Evolutionary conservation across 176 grass and related monocot genomes (phyloP).

Genomic region (Cenchrus fungigraminus): DNA sequence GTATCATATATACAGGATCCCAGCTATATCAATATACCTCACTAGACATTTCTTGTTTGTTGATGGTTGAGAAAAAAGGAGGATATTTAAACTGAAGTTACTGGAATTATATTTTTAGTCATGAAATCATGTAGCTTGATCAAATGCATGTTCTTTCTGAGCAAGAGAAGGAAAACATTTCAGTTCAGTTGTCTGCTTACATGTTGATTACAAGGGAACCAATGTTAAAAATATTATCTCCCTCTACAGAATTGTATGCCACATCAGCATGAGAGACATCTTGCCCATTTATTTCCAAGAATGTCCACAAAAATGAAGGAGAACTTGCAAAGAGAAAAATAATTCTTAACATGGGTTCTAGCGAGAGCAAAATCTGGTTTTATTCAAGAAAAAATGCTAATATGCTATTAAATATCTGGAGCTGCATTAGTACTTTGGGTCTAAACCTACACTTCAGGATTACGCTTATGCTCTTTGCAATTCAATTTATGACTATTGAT

Average conservation of each 20-base stretch:
- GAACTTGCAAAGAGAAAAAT: background rate
- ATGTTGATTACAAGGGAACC: constrained; percentile 17
- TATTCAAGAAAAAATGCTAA: constrained; percentile 23
- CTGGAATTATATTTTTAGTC: background rate
- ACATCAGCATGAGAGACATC: background rate
- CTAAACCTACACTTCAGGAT: background rate
- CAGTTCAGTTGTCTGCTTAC: constrained; percentile 8
- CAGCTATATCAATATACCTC: constrained; percentile 26
- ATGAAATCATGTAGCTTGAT: constrained; percentile 28
- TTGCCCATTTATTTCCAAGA: constrained; percentile 14
- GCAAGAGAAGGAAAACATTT: constrained; percentile 20
- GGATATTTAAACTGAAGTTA: constrained; percentile 12
- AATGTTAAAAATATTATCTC: constrained; percentile 11
- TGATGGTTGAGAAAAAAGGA: constrained; percentile 14
- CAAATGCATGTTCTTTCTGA: constrained; percentile 10
- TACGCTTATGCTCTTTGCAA: background rate
- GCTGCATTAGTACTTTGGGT: constrained; percentile 25
- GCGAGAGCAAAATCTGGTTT: background rate
- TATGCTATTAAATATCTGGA: constrained; percentile 2
- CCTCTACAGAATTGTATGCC: constrained; percentile 25
- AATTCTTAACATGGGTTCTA: background rate
- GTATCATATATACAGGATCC: background rate
- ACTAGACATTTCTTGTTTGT: constrained; percentile 3
- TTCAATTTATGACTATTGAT: background rate
- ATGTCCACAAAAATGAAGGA: background rate